Base-by-base conservation (phyloP, 805 yeast genomes). In the Lipomyces sp. region DNA sequence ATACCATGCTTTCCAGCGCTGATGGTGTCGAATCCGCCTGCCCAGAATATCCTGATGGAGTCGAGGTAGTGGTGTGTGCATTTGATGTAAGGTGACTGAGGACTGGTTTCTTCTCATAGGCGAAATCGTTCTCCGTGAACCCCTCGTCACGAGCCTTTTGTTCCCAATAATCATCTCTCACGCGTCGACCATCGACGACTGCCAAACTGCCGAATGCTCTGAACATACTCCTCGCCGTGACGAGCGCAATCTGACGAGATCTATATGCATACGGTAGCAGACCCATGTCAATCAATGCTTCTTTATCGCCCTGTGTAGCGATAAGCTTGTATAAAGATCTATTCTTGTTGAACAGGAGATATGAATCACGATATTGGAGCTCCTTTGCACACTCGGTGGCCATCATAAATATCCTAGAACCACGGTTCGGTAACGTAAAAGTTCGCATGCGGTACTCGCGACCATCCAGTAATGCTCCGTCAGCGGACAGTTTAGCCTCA, bases 91-190 rank as follows among this genome's bases (percentile, higher is more conserved):
- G 13, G 30, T 55, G 60, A 5, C 29, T 56, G 4, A 51, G 45
- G 11, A 56, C 53, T 10, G 64, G 53, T 53, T 45, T 64, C 64
- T 73, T 76, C 59, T 76, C 79, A 37, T 73, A 64, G 10, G 84
- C 86, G 37, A 83, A 80, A 63, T 83, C 84, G 54, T 77, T 78
- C 33, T 81, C 80, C 0, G 82, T 79, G 60, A 82, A 81, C 0
- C 83, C 83, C 66, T 82, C 82, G 24, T 76, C 77, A 50, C 73
- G 75, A 0, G 82, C 81, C 2, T 76, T 71, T 2, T 76, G 77
- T 67, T 84, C 87, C 86, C 86, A 86, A 73, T 86, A 85, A 73
- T 85, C 89, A 73, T 85, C 88, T 2, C 74, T 67, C 3, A 85
- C 78, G 64, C 88, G 78, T 48, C 76, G 75, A 5, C 88, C 89